Percentiles rank a stretch among this genome's conserved stretches.
Evolutionary conservation across 208 protist genomes (phyloP).

Genomic region (Trypanosoma theileri): DNA sequence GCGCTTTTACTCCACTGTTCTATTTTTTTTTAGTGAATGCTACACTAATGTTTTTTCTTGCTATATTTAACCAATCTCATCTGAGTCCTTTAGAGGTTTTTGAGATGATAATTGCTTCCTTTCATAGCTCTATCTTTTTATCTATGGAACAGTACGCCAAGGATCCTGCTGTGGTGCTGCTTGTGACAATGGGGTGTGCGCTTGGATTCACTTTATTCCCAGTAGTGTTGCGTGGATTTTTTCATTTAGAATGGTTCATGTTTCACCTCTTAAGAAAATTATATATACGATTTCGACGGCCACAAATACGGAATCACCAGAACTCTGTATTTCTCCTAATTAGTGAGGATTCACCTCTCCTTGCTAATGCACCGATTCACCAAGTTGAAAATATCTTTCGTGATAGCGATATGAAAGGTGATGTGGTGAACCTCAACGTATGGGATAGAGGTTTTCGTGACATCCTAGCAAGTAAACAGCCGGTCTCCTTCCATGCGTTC

Average conservation of each 20-base stretch:
- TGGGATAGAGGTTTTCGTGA: constrained; percentile 59
- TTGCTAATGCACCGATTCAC: constrained; percentile 1
- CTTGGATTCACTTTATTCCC: constrained; percentile 77
- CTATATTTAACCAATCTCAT: constrained; percentile 40
- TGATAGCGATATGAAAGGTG: constrained; percentile 17
- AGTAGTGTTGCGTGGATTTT: constrained; percentile 55
- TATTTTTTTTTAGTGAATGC: constrained; percentile 55
- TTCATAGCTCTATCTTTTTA: constrained; percentile 73
- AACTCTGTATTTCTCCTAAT: constrained; percentile 15
- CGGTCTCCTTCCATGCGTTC: constrained; percentile 68
- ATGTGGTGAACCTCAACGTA: constrained; percentile 3
- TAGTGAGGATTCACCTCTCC: constrained; percentile 11
- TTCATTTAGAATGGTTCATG: constrained; percentile 40
- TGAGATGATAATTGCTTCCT: constrained; percentile 52
- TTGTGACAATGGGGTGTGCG: constrained; percentile 52
- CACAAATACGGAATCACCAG: neutral
- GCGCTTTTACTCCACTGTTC: constrained; percentile 40
- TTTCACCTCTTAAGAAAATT: constrained; percentile 12
- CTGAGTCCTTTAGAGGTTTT: constrained; percentile 38
- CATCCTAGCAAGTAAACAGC: constrained; percentile 44
- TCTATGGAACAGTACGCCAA: constrained; percentile 54
- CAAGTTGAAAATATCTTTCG: constrained; percentile 13
- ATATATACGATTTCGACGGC: neutral
- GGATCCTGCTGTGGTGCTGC: constrained; percentile 44
- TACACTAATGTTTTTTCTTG: constrained; percentile 39